Base-by-base conservation (phyloP, 2,329 filamentous ascomycete genomes). In the Aspergillus uvarum region DNA sequence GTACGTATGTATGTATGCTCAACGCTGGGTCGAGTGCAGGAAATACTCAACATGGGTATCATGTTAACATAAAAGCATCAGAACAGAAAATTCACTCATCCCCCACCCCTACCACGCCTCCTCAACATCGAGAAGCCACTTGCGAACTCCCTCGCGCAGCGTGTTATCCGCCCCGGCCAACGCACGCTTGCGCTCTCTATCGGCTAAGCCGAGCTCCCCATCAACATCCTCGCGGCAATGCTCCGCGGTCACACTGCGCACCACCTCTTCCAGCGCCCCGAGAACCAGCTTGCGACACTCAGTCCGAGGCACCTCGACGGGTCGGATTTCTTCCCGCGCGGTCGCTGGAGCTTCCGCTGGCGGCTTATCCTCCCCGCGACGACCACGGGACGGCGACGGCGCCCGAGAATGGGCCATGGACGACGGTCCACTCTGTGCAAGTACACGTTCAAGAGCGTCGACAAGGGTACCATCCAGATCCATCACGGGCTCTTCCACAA, bases 391-490 rank as follows among this genome's bases (percentile, higher is more conserved):
- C 16, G 76, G 76, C 4, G 79, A 80, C 10, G 76, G 72, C 5
- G 76, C 72, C 26, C 77, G 67, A 11, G 79, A 78, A 51, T 76
- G 76, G 16, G 70, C 72, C 38, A 77, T 67, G 0, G 77, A 80
- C 2, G 78, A 76, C 44, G 75, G 72, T 5, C 73, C 76, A 51
- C 77, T 79, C 47, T 76, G 78, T 3, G 75, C 77, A 3, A 86
- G 74, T 10, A 85, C 80, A 54, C 82, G 80, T 67, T 86, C 84
- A 22, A 86, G 76, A 7, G 83, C 84, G 67, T 86, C 83, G 38
- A 84, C 81, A 0, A 86, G 75, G 2, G 79, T 84, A n/a, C 79
- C 78, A 61, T 87, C 84, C 54, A 85, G 79, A 63, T 85, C 83
- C 80, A 84, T 82, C 51, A 87, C 80, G 2, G 73, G 72, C 62